A percentile compares a stretch with the other conserved stretches of the same genome.
Evolutionary conservation across 768 basidiomycete genomes (phyloP).

Genomic region (Mycena maculata): DNA sequence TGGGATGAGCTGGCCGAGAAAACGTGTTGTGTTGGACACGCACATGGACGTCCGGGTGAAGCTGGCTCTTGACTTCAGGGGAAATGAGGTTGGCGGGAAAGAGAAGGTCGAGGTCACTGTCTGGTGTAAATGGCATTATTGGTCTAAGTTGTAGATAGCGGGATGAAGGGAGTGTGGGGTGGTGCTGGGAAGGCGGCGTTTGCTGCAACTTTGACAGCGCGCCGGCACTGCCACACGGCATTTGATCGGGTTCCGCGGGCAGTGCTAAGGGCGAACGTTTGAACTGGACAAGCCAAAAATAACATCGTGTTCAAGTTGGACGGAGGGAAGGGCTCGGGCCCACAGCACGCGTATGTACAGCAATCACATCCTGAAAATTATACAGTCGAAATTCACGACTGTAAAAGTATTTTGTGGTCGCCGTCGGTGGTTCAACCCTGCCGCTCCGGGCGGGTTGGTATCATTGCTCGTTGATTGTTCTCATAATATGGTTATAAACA

Average conservation of each 20-base stretch:
- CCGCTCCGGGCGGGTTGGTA: no score
- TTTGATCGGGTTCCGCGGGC: conserved; percentile 23
- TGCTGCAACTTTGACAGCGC: neutral
- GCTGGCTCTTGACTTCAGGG: conserved; percentile 62
- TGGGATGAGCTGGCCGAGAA: neutral
- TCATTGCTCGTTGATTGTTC: no score
- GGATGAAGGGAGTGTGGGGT: no score
- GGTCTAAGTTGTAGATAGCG: neutral
- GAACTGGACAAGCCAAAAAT: no score
- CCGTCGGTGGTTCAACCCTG: no score
- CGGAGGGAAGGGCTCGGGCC: no score
- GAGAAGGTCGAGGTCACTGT: conserved; percentile 78
- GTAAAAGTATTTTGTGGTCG: no score
- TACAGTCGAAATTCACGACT: no score
- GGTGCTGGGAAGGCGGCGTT: conserved; percentile 8
- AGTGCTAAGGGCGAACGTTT: neutral
- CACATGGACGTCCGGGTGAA: conserved; percentile 79
- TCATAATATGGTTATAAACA: no score
- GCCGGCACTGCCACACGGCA: conserved; percentile 17
- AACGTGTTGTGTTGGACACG: conserved; percentile 35
- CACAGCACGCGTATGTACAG: no score
- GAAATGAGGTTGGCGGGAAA: conserved; percentile 83
- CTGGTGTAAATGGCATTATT: conserved; percentile 61
- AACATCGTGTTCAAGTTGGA: no score
- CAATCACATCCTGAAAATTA: no score